Percentiles rank a stretch among this genome's conserved stretches.
Conservation (phyloP, 169 alveolate species). For the Plasmodium vivax region DNA sequence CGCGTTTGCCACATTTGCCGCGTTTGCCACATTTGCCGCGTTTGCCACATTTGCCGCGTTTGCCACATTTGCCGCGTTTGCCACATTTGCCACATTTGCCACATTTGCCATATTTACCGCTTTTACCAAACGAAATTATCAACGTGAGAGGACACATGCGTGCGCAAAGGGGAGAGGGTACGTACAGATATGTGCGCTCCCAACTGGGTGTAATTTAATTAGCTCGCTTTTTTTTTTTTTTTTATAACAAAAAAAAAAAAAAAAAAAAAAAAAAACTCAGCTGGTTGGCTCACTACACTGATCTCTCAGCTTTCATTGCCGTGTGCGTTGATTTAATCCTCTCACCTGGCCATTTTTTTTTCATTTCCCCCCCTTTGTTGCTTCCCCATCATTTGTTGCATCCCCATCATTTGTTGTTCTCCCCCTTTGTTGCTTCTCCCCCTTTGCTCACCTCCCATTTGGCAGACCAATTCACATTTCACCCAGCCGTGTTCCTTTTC, state of each 20-base stretch:
- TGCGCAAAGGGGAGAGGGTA: neutral
- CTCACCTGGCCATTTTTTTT: neutral
- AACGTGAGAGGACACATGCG: neutral
- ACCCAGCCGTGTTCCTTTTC: neutral
- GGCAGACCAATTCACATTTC: neutral
- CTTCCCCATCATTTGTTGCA: neutral
- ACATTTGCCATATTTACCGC: neutral
- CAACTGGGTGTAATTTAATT: neutral
- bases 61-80: too few species aligned
- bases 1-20: too few species aligned
- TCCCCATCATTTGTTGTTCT: too few species aligned
- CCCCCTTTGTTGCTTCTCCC: too few species aligned
- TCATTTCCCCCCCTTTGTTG: neutral
- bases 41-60: too few species aligned
- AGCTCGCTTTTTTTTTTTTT: neutral
- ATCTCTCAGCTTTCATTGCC: neutral
- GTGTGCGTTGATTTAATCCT: neutral
- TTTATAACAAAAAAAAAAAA: too few species aligned
- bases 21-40: too few species aligned
- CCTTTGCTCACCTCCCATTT: neutral
- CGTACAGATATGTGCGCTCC: neutral
- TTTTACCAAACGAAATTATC: neutral
- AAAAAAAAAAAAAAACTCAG: constrained; percentile 2
- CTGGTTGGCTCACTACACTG: neutral
- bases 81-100: too few species aligned